phyloP scores from a whole-genome alignment of 2,329 filamentous ascomycete species.

The Cercospora sesami region DNA sequence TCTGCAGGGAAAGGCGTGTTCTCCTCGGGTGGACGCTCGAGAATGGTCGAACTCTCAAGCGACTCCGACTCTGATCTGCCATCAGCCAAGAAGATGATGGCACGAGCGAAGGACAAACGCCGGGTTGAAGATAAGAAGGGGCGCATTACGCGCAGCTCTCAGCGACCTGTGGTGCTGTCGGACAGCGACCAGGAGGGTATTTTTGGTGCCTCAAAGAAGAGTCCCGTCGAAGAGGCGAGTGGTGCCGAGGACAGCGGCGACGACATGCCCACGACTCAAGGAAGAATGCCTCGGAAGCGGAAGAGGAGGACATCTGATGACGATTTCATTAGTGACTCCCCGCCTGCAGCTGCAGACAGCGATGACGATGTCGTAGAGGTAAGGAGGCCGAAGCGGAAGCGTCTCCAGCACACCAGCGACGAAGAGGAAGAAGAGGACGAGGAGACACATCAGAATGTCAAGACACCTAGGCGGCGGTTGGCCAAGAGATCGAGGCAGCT shows the following conservation, averaged over 20 bases:
- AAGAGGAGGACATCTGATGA: conserved; percentile 21
- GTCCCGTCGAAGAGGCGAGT: background rate
- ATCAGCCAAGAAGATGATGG: conserved; percentile 13
- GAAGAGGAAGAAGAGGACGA: conserved; percentile 29
- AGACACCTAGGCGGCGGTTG: conserved; percentile 31
- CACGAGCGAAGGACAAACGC: conserved; percentile 13
- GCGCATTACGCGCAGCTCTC: conserved; percentile 15
- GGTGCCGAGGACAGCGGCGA: conserved; percentile 26
- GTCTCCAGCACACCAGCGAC: conserved; percentile 16
- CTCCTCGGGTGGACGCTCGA: conserved; percentile 26
- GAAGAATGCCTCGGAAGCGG: conserved; percentile 30
- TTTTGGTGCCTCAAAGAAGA: background rate
- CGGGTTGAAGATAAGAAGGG: background rate
- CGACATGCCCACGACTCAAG: conserved; percentile 35
- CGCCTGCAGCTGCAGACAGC: conserved; percentile 28
- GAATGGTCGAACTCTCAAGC: conserved; percentile 26
- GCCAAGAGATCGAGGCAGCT: conserved; percentile 29
- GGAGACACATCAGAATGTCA: conserved; percentile 24
- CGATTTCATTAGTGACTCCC: conserved; percentile 32
- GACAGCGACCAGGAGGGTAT: conserved; percentile 20
- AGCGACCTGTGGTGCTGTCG: conserved; percentile 20
- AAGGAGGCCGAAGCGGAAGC: conserved; percentile 21
- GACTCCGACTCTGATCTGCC: conserved; percentile 27
- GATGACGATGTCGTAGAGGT: conserved; percentile 37
- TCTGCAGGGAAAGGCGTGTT: conserved; percentile 35